A percentile compares a stretch with the other conserved stretches of the same genome.
Conservation (phyloP, 108 stramenopile genomes). For the Cylindrotheca closterium region DNA sequence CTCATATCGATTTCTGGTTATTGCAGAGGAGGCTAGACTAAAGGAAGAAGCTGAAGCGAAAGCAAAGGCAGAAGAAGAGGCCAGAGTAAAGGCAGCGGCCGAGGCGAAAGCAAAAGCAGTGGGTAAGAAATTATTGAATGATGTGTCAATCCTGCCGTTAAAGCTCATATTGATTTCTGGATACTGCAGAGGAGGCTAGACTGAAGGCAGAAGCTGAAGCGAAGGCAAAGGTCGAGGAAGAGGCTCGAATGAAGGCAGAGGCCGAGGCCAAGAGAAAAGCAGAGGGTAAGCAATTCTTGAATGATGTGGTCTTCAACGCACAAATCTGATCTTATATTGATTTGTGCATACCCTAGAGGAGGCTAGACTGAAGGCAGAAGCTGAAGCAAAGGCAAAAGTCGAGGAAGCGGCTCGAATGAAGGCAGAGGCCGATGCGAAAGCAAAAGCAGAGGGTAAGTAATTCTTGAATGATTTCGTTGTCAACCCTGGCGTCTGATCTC, state of each 20-base stretch:
- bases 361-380: constrained; percentile 1
- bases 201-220: constrained; percentile 4
- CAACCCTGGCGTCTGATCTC: background rate
- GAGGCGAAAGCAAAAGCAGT: constrained; percentile 6
- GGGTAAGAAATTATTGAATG: background rate
- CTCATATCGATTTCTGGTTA: no score
- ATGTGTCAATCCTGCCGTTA: no score
- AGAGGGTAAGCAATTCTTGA: background rate
- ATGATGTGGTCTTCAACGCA: no score
- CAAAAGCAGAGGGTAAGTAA: background rate
- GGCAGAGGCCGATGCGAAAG: background rate
- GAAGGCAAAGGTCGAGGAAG: constrained; percentile 1
- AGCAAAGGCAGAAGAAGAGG: constrained; percentile 11
- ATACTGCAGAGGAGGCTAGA: background rate
- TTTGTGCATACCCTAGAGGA: no score
- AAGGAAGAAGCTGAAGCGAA: background rate
- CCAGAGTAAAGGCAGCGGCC: background rate
- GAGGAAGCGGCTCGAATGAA: background rate
- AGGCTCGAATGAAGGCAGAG: constrained; percentile 5
- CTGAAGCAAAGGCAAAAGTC: constrained; percentile 3
- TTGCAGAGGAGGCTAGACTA: constrained; percentile 6
- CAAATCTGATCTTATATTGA: no score
- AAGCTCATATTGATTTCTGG: no score
- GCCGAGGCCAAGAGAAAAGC: constrained; percentile 3
- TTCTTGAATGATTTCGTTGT: background rate